A percentile compares a stretch with the other conserved stretches of the same genome.
Conservation (phyloP, 1,284 basidiomycete species). For the Ustilago xerochloae region DNA sequence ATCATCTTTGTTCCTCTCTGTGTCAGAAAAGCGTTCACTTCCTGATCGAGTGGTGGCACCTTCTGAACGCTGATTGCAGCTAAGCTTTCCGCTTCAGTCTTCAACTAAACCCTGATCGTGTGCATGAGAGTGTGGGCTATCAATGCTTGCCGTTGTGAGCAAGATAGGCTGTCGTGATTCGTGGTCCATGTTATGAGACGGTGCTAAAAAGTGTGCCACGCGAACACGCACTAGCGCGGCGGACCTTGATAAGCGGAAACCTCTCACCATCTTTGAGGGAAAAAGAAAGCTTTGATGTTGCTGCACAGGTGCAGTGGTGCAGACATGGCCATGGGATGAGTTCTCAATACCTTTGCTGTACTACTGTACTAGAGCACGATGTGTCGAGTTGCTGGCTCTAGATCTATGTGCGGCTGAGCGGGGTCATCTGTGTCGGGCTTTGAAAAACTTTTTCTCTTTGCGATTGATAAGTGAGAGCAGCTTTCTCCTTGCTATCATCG, state of each 20-base stretch:
- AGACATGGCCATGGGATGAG: neutral
- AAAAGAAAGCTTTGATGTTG: too few species aligned
- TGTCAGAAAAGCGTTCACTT: too few species aligned
- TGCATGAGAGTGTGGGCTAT: neutral
- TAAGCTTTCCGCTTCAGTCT: too few species aligned
- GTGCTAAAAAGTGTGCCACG: neutral
- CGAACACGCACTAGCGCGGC: neutral
- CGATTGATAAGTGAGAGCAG: neutral
- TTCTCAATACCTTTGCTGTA: neutral
- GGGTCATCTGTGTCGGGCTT: neutral
- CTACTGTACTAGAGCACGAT: neutral
- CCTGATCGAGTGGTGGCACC: too few species aligned
- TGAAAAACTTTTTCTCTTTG: neutral
- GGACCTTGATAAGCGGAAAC: neutral
- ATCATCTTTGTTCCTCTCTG: too few species aligned
- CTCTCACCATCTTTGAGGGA: neutral
- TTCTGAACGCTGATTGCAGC: too few species aligned
- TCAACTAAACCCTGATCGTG: neutral
- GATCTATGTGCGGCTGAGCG: neutral
- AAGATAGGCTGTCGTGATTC: too few species aligned
- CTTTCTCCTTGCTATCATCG: neutral
- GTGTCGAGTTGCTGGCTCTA: neutral
- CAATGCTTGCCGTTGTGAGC: too few species aligned
- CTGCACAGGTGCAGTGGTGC: too few species aligned
- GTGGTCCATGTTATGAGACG: neutral